A percentile compares a stretch with the other conserved stretches of the same genome.
Conservation (phyloP, 139 green algal genomes). For the Chlorella sp. region DNA sequence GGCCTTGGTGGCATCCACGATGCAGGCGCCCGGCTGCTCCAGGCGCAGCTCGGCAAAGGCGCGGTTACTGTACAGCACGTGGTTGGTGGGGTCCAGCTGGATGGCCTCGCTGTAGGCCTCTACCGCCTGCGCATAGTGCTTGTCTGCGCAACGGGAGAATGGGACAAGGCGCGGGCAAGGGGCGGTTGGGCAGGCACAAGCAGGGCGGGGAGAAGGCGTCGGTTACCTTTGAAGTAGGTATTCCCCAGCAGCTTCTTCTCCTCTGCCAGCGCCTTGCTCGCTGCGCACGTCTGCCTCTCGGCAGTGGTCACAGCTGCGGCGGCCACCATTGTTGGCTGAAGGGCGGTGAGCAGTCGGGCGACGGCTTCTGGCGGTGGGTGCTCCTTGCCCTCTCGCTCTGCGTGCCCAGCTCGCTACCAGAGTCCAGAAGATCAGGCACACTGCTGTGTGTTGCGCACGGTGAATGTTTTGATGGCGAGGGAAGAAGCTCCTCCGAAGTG, state of each 20-base stretch:
- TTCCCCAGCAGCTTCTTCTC: slow-evolving; percentile 46
- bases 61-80: slow-evolving; percentile 88
- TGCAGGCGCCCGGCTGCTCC: slow-evolving; percentile 90
- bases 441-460: too few species aligned
- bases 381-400: too few species aligned
- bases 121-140: slow-evolving; percentile 83
- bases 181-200: neutral
- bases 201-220: neutral
- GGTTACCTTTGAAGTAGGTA: slow-evolving; percentile 54
- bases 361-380: too few species aligned
- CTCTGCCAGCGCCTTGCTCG: slow-evolving; percentile 15
- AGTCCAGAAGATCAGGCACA: too few species aligned
- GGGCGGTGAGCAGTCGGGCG: too few species aligned
- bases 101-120: slow-evolving; percentile 87
- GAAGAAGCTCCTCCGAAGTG: too few species aligned
- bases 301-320: too few species aligned
- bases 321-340: too few species aligned
- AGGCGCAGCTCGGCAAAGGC: slow-evolving; percentile 87
- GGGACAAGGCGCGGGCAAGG: neutral
- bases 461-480: too few species aligned
- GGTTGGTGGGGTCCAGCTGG: slow-evolving; percentile 66
- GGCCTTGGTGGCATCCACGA: slow-evolving; percentile 87
- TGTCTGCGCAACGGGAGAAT: slow-evolving; percentile 53
- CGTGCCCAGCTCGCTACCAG: too few species aligned
- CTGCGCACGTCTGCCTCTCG: neutral